Percentiles rank a stretch among this genome's conserved stretches.
Evolutionary conservation across 768 basidiomycete genomes (phyloP).

Genomic region (Mycena haematopus): DNA sequence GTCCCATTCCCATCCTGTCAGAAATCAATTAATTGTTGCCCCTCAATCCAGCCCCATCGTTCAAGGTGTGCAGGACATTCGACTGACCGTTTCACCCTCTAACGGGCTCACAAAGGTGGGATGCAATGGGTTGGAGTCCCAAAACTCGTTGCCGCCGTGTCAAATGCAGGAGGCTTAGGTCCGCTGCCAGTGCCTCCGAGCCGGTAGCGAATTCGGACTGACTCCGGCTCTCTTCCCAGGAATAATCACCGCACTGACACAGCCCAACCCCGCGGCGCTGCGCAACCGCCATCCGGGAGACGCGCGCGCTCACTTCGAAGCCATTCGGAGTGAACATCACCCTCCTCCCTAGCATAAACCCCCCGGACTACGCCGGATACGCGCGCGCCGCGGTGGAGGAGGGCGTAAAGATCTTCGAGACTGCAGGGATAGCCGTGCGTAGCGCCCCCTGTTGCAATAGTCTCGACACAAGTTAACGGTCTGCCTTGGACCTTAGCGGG

Average conservation of each 20-base stretch:
- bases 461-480: neutral
- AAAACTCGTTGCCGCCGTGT: slow-evolving; percentile 74
- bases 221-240: slow-evolving; percentile 44
- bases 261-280: slow-evolving; percentile 84
- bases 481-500: slow-evolving; percentile 65
- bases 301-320: slow-evolving; percentile 68
- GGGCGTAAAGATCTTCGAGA: slow-evolving; percentile 89
- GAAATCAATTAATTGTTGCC: too few relatives aligned
- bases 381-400: slow-evolving; percentile 85
- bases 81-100: too few relatives aligned
- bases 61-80: slow-evolving; percentile 42
- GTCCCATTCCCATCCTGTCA: slow-evolving; percentile 32
- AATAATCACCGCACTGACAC: slow-evolving; percentile 86
- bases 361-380: slow-evolving; percentile 89
- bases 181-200: neutral
- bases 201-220: too few relatives aligned
- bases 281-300: slow-evolving; percentile 82
- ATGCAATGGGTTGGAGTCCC: slow-evolving; percentile 96
- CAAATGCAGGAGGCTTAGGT: slow-evolving; percentile 85
- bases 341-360: slow-evolving; percentile 86
- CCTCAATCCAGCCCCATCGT: slow-evolving; percentile 65
- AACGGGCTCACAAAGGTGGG: slow-evolving; percentile 54
- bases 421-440: slow-evolving; percentile 90
- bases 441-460: neutral
- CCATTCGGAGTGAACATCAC: slow-evolving; percentile 90